Base-by-base conservation (phyloP, 495 filamentous ascomycete genomes). In the Talaromyces ruber region DNA sequence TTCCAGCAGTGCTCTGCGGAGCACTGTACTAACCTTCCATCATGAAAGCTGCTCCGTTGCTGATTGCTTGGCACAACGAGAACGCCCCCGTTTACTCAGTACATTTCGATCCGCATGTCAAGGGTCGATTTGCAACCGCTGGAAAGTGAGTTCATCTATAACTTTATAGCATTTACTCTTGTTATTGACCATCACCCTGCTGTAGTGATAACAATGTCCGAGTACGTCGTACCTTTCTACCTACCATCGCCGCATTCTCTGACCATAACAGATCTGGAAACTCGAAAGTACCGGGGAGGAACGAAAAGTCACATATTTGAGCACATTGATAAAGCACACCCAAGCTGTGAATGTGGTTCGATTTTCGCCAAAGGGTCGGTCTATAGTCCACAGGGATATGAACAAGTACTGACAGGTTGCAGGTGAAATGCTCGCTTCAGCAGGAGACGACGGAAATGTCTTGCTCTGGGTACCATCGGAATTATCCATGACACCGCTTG, bases 311-410 rank as follows among this genome's bases (percentile, higher is more conserved):
- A 86, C 90, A 26, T 99, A 98, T 70, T 74, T 99, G 59, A 92
- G 91, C 50, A 98, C 93, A 0, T 80, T 98, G 62, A 75, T 87
- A 28, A 97, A 95, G 73, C 94, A 99, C 72, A 93, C 91, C 24
- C 95, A 98, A 74, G 91, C 94, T 29, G 95, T 99, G 65, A 99
- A 99, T 82, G 94, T 97, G 47, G 95, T 99, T 21, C 83, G 94
- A 66, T 99, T 93, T 81, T 88, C 90, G 68, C 94, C 94, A 14
- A 89, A 90, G 81, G 94, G 92, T 94, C n/a, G 1, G 2, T 57
- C 37, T 62, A 26, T 1, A 6, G 3, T 2, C 28, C 12, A 2
- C 2, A 54, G 5, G 1, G 22, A 3, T 6, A 26, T 61, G 16
- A 18, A 47, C 47, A 9, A 18, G 30, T 62, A 65, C 72, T 75